phyloP scores from a whole-genome alignment of 192 early-diverging fungal species.

The Linnemannia schmuckeri region DNA sequence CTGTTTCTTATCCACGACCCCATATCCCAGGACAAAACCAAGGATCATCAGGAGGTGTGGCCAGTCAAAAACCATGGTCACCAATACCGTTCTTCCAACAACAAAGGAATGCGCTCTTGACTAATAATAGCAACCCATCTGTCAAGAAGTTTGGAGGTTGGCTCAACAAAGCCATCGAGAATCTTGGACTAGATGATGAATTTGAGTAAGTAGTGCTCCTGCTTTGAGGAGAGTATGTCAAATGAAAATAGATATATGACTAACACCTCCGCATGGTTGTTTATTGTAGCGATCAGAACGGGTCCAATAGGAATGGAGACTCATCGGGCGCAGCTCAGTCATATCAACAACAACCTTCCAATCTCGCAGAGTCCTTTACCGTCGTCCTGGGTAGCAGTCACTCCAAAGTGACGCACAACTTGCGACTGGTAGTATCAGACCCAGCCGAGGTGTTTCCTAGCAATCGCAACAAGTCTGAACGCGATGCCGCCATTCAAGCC shows the following conservation, averaged over 20 bases:
- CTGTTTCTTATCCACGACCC: conserved; percentile 38
- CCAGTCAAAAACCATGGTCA: conserved; percentile 59
- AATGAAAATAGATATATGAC: background rate
- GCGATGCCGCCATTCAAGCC: conserved; percentile 74
- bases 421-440: conserved; percentile 69
- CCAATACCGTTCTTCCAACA: conserved; percentile 68
- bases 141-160: conserved; percentile 65
- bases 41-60: conserved; percentile 21
- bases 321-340: too few species aligned
- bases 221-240: background rate
- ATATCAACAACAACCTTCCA: conserved; percentile 24
- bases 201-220: conserved; percentile 29
- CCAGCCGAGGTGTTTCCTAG: conserved; percentile 45
- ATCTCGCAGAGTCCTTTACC: conserved; percentile 80
- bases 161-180: conserved; percentile 78
- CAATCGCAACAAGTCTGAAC: conserved; percentile 45
- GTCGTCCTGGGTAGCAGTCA: conserved; percentile 79
- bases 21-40: conserved; percentile 14
- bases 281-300: background rate
- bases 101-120: conserved; percentile 64
- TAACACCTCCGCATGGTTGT: background rate
- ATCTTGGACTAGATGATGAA: conserved; percentile 69
- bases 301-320: background rate
- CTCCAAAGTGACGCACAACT: conserved; percentile 80
- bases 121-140: conserved; percentile 57